These are phyloP conservation scores for Neurospora sp. DNA, from an alignment of 495 filamentous ascomycete genomes.

Conservation along the genomic window DNA sequence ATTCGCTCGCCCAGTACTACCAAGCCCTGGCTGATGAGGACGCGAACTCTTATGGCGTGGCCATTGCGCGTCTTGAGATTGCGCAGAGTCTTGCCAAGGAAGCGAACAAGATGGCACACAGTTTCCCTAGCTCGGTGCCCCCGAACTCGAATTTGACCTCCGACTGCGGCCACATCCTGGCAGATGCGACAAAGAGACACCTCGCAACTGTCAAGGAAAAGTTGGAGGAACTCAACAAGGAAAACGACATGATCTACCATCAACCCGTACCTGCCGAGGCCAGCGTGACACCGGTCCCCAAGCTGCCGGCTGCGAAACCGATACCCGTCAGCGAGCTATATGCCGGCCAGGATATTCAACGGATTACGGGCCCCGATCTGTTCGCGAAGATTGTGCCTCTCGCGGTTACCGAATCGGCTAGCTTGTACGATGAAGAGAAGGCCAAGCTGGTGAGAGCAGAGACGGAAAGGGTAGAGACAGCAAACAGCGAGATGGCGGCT, in stretches of 20 bases:
- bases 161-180: conserved; percentile 63
- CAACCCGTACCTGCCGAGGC: conserved; percentile 81
- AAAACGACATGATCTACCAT: conserved; percentile 98
- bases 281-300: conserved; percentile 67
- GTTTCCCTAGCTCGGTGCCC: conserved; percentile 71
- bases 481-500: conserved; percentile 90
- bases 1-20: conserved; percentile 83
- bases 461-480: conserved; percentile 80
- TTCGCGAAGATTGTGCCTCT: conserved; percentile 96
- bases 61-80: conserved; percentile 72
- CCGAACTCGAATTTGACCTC: conserved; percentile 73
- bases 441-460: conserved; percentile 91
- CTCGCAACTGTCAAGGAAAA: conserved; percentile 70
- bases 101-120: conserved; percentile 64
- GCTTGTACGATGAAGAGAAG: conserved; percentile 96
- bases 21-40: conserved; percentile 90
- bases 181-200: conserved; percentile 76
- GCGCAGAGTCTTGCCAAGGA: conserved; percentile 69
- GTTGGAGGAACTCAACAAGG: conserved; percentile 65
- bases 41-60: conserved; percentile 73
- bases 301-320: conserved; percentile 93
- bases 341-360: conserved; percentile 90
- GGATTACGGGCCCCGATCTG: conserved; percentile 93
- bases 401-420: conserved; percentile 92
- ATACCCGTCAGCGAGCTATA: conserved; percentile 96